Conservation (phyloP, 2,329 filamentous ascomycete species). For the Alternaria sp. region DNA sequence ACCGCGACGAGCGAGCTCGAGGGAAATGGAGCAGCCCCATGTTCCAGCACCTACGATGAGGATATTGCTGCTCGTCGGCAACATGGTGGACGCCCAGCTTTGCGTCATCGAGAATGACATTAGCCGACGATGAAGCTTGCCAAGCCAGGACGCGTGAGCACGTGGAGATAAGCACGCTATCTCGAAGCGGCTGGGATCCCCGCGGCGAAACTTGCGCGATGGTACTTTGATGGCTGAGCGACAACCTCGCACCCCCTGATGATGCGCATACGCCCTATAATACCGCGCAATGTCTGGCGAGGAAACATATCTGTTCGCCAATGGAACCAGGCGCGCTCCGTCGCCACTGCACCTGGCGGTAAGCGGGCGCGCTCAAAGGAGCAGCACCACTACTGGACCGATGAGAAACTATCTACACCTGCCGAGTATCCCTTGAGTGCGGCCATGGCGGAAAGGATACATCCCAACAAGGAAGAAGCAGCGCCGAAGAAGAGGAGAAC, state of each 20-base stretch:
- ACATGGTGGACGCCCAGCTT: conserved; percentile 1
- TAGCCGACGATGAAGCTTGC: background rate
- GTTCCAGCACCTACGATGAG: conserved; percentile 59
- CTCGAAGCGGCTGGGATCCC: conserved; percentile 7
- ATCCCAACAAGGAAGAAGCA: conserved; percentile 12
- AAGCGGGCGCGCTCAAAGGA: conserved; percentile 1
- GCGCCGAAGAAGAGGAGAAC: conserved; percentile 3
- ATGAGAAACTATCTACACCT: conserved; percentile 20
- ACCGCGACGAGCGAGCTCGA: conserved; percentile 57
- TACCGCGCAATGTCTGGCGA: conserved; percentile 13
- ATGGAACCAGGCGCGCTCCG: conserved; percentile 10
- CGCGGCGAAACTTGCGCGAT: conserved; percentile 6
- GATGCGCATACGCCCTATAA: conserved; percentile 23
- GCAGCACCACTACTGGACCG: conserved; percentile 11
- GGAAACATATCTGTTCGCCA: background rate
- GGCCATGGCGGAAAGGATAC: conserved; percentile 13
- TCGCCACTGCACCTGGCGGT: background rate
- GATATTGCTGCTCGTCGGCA: conserved; percentile 19
- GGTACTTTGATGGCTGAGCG: background rate
- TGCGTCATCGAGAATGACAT: background rate
- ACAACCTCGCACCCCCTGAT: conserved; percentile 18
- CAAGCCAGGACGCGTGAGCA: conserved; percentile 10
- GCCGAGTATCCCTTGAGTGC: conserved; percentile 23
- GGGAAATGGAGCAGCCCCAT: conserved; percentile 59
- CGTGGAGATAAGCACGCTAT: conserved; percentile 13